Evolutionary conservation across 805 yeast species (phyloP), one percentile per base, ranked within the genome.

Genomic region (Myxozyma monticola): DNA sequence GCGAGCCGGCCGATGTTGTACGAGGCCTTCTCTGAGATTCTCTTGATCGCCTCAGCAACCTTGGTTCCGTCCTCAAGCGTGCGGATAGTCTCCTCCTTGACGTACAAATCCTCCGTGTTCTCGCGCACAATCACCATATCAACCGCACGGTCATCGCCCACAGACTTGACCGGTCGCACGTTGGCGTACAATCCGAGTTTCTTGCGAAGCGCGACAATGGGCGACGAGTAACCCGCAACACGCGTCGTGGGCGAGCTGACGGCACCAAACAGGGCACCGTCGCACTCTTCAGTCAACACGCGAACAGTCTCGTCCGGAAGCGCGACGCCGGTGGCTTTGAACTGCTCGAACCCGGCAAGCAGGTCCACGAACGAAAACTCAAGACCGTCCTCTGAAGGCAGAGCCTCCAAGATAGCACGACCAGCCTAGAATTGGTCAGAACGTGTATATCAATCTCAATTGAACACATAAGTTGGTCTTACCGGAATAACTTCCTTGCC

Each of bases 61-160:
- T 80, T 82, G 62, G 86, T 81, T 57, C 97, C 96, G 59, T 90
- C 95, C 49, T 77, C 78, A 60, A 77, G 81, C 60, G 77, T 81
- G 28, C 40, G 22, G 34, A 57, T 49, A 68, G 77, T 87, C 74
- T 93, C 99, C 69, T 90, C 95, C 75, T 93, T 93, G 71, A 93
- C 85, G 74, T 93, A 93, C 40, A 91, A 77, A 72, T 93, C 99
- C 75, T 93, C 99, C 55, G 99, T 93, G 78, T 93, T 93, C 74
- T 93, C 99, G 70, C 99, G 86, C 33, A 93, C 99, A 69, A 93
- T 93, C 26, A 93, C 96, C 88, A 93, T 84, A 70, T 93, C 99
- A 43, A 90, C 96, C 31, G 95, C 90, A 71, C 88, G 82, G 60
- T 88, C 90, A 47, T 81, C 76, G 46, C 90, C 91, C 34, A 90